Conservation (phyloP, 2,329 filamentous ascomycete species). For the Chrysoporthe austroafricana region DNA sequence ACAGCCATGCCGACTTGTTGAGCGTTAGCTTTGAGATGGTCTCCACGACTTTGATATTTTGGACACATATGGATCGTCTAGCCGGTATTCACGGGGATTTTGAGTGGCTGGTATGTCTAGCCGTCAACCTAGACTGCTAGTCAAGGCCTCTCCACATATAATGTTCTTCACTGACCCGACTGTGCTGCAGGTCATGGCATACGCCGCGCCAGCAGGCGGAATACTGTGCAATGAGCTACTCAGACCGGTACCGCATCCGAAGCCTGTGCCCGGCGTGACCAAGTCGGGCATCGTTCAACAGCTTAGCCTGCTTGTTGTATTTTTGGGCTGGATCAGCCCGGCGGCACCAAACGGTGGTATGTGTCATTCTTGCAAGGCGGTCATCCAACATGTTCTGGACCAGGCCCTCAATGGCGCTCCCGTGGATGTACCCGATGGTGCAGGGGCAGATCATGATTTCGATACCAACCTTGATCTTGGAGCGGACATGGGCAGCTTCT, state of each 20-base stretch:
- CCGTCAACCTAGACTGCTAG: neutral
- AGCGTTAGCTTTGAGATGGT: conserved; percentile 53
- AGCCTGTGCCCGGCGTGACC: conserved; percentile 42
- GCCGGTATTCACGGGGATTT: conserved; percentile 46
- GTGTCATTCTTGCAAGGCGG: conserved; percentile 48
- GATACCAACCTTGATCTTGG: conserved; percentile 37
- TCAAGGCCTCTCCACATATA: neutral
- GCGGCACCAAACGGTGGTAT: conserved; percentile 53
- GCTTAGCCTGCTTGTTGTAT: conserved; percentile 54
- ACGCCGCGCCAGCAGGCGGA: conserved; percentile 52
- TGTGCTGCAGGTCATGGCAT: conserved; percentile 48
- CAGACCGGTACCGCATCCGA: conserved; percentile 43
- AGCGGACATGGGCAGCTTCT: conserved; percentile 35
- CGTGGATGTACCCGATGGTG: conserved; percentile 34
- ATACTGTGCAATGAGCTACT: conserved; percentile 56
- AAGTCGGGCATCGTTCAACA: conserved; percentile 56
- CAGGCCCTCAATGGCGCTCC: conserved; percentile 48
- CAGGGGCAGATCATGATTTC: conserved; percentile 32
- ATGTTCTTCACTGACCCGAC: neutral
- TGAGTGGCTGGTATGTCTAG: conserved; percentile 51
- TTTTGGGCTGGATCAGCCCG: conserved; percentile 55
- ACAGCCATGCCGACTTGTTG: conserved; percentile 45
- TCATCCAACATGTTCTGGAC: conserved; percentile 56
- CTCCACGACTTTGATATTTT: conserved; percentile 49
- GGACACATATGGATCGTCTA: conserved; percentile 54